These are phyloP conservation scores for Candolleomyces aberdarensis DNA, from an alignment of 768 basidiomycete genomes.

Conservation along the genomic window DNA sequence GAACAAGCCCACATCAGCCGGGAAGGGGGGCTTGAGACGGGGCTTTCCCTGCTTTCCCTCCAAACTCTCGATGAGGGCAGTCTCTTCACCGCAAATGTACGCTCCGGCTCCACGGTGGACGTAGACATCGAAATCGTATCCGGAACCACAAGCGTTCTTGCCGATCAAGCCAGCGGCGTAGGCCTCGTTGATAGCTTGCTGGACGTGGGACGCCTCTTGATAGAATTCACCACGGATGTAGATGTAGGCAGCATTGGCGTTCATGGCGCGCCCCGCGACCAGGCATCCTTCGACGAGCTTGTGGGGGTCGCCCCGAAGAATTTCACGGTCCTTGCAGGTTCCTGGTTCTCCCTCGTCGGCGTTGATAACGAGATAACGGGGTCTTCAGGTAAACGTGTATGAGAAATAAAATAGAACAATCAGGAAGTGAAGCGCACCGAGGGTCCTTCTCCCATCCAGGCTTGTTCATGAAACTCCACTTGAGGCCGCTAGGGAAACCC, in stretches of 20 bases:
- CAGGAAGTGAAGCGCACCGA: constrained; percentile 41
- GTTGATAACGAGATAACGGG: constrained; percentile 95
- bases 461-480: constrained; percentile 99
- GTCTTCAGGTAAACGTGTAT: constrained; percentile 41
- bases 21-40: constrained; percentile 96
- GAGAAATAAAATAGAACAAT: constrained; percentile 2
- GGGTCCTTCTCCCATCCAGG: constrained; percentile 97
- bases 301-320: constrained; percentile 96
- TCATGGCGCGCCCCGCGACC: constrained; percentile 96
- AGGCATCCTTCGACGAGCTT: constrained; percentile 98
- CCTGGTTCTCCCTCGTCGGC: constrained; percentile 99
- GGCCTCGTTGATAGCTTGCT: constrained; percentile 94
- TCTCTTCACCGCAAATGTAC: constrained; percentile 99
- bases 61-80: constrained; percentile 92
- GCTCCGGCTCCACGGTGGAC: constrained; percentile 98
- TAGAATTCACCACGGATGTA: constrained; percentile 99
- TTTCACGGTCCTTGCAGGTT: constrained; percentile 98
- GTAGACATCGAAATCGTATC: constrained; percentile 96
- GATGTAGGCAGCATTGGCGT: constrained; percentile 98
- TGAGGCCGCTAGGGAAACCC: constrained; percentile 94
- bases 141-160: constrained; percentile 86
- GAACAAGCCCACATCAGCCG: constrained; percentile 96
- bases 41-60: constrained; percentile 99
- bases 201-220: constrained; percentile 90
- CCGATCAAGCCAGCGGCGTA: constrained; percentile 88